Evolutionary conservation across 2,329 filamentous ascomycete genomes (phyloP), one percentile per base, ranked within the genome.

Genomic region (Curvularia hawaiiensis): DNA sequence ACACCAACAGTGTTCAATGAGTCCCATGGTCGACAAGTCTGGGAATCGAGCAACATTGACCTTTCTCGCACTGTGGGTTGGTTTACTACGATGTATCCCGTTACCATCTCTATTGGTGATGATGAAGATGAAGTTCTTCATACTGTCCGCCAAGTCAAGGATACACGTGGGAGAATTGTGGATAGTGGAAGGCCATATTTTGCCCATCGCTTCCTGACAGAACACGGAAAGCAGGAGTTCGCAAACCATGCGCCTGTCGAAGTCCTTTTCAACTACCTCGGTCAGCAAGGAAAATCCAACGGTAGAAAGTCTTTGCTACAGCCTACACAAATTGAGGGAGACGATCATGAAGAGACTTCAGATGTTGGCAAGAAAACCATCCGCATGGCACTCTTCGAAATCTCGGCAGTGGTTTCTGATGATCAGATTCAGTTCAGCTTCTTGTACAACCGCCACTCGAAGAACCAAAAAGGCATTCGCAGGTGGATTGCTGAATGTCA

Each of bases 51-150:
- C 54, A 71, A 67, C 16, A 74, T 83, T 12, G 82, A 87, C 68
- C 78, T 86, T 0, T 80, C 81, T 4, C 77, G 84, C 50, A 87
- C 84, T 0, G 83, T 87, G 0, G 85, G 85, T 2, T 87, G 84
- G 84, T 86, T 87, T 60, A 85, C 84, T 2, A 80, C 83, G 0
- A 73, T 87, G 12, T 84, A 80, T 48, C 85, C 85, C 0, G 74
- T 86, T 6, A 65, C 63, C 28, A 75, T 78, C 1, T 72, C 82
- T 3, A 76, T 78, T 9, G 65, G 80, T 1, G 77, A 81, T 2
- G 72, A 75, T 2, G 70, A 77, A 2, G 79, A 83, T 31, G 82
- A 85, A 56, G 70, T 86, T 16, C 70, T 85, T 39, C 76, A 82
- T 12, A 79, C 82, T 0, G 70, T 86, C 11, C 80, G 80, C n/a